Evolutionary conservation across 192 early-diverging fungal species (phyloP).

Genomic region (Coemansia umbellata): DNA sequence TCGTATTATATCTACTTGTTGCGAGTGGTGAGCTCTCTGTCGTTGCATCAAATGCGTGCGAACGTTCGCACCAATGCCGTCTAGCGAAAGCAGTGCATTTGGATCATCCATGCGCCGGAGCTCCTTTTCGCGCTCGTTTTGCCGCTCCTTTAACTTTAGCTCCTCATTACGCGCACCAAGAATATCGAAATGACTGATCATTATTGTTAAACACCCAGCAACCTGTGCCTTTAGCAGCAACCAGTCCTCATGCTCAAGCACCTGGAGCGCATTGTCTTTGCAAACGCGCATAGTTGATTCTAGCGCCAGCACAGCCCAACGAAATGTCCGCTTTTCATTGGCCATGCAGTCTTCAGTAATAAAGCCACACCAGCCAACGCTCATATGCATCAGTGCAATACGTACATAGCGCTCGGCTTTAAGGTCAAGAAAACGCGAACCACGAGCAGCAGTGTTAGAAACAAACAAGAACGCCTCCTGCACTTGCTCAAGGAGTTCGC

Average conservation of each 20-base stretch:
- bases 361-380: constrained; percentile 87
- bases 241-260: constrained; percentile 69
- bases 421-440: constrained; percentile 57
- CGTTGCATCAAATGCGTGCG: constrained; percentile 40
- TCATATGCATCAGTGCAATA: constrained; percentile 63
- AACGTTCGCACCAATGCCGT: constrained; percentile 35
- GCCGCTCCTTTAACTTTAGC: constrained; percentile 17
- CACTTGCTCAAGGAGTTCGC: constrained; percentile 41
- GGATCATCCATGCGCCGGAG: constrained; percentile 19
- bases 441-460: constrained; percentile 59
- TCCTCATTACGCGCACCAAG: constrained; percentile 56
- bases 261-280: constrained; percentile 65
- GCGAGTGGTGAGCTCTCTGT: constrained; percentile 32
- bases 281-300: constrained; percentile 79
- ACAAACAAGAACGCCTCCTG: constrained; percentile 50
- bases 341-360: constrained; percentile 78
- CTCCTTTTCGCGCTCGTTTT: constrained; percentile 22
- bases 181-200: constrained; percentile 83
- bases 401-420: constrained; percentile 59
- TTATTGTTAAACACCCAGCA: constrained; percentile 70
- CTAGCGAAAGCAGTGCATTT: constrained; percentile 30
- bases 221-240: constrained; percentile 65
- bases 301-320: constrained; percentile 80
- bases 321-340: constrained; percentile 73
- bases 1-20: constrained; percentile 25